These are phyloP conservation scores for Calonectria pteridis DNA, from an alignment of 2,329 filamentous ascomycete genomes.

Conservation along the genomic window DNA sequence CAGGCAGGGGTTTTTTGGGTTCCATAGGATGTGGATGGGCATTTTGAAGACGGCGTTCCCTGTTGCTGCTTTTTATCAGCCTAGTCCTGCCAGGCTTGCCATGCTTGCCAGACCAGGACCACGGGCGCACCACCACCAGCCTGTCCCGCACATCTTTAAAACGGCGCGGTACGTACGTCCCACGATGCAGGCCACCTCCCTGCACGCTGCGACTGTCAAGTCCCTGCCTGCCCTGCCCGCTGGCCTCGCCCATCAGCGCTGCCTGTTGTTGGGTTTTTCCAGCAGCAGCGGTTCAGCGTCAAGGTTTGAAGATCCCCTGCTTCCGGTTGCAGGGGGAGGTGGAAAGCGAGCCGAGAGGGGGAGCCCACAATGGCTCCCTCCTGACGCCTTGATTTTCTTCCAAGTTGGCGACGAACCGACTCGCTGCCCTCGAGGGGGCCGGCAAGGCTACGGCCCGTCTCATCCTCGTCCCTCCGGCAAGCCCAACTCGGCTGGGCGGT, in stretches of 20 bases:
- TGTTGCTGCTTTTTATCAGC: constrained; percentile 27
- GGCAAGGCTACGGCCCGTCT: neutral
- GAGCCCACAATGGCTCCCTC: constrained; percentile 23
- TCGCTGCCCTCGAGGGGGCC: neutral
- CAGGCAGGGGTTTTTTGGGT: constrained; percentile 40
- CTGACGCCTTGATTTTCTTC: constrained; percentile 19
- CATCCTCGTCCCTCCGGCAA: neutral
- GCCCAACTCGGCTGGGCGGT: neutral
- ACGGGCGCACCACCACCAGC: constrained; percentile 25
- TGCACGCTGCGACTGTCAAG: neutral
- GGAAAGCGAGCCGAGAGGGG: constrained; percentile 29
- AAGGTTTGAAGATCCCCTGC: constrained; percentile 44
- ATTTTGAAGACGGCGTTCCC: constrained; percentile 35
- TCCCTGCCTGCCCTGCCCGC: constrained; percentile 5
- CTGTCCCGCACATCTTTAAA: constrained; percentile 37
- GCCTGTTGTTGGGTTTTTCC: constrained; percentile 23
- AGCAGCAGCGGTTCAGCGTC: constrained; percentile 31
- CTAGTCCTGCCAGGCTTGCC: constrained; percentile 19
- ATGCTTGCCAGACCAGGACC: constrained; percentile 25
- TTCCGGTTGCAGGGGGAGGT: constrained; percentile 30
- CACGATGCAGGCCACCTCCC: constrained; percentile 8
- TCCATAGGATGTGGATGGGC: constrained; percentile 24
- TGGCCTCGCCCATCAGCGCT: constrained; percentile 19
- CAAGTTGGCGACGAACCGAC: constrained; percentile 10
- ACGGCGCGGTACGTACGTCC: constrained; percentile 33